Evolutionary conservation across 1,284 basidiomycete species (phyloP).

Genomic region (Leccinum fallax): DNA sequence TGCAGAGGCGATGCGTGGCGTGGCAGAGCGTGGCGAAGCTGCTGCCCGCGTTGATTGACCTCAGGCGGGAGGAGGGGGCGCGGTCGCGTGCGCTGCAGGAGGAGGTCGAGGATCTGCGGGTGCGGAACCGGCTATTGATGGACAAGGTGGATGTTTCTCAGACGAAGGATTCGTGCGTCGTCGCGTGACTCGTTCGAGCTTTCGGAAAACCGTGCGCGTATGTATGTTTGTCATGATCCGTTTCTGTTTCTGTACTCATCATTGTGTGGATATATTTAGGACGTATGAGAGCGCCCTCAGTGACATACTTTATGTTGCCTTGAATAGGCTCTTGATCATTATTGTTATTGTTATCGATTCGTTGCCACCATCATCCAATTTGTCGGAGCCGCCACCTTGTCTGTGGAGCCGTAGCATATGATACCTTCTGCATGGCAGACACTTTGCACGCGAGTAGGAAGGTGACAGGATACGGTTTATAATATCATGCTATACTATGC

Average conservation of each 20-base stretch:
- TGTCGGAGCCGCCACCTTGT: not conserved
- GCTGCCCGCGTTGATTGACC: slow-evolving; percentile 50
- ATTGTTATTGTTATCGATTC: not conserved
- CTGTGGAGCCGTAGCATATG: not conserved
- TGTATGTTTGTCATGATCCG: not conserved
- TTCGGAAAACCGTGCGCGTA: not conserved
- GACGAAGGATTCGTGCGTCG: slow-evolving; percentile 29
- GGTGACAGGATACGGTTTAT: not conserved
- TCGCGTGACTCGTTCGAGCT: slow-evolving; percentile 12
- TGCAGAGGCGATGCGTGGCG: slow-evolving; percentile 37
- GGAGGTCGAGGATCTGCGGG: slow-evolving; percentile 56
- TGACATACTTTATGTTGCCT: not conserved
- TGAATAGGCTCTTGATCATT: not conserved
- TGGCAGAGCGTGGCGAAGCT: slow-evolving; percentile 50
- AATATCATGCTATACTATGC: not conserved
- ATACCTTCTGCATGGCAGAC: not conserved
- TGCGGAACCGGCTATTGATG: slow-evolving; percentile 47
- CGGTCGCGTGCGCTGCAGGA: slow-evolving; percentile 42
- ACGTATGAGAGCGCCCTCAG: not conserved
- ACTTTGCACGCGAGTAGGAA: no score
- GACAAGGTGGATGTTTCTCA: slow-evolving; percentile 30
- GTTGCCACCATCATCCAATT: not conserved
- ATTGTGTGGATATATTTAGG: not conserved
- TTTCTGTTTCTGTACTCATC: not conserved
- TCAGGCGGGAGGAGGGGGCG: slow-evolving; percentile 51